Base-by-base conservation (phyloP, 2,329 filamentous ascomycete genomes). In the Neonectria magnoliae region DNA sequence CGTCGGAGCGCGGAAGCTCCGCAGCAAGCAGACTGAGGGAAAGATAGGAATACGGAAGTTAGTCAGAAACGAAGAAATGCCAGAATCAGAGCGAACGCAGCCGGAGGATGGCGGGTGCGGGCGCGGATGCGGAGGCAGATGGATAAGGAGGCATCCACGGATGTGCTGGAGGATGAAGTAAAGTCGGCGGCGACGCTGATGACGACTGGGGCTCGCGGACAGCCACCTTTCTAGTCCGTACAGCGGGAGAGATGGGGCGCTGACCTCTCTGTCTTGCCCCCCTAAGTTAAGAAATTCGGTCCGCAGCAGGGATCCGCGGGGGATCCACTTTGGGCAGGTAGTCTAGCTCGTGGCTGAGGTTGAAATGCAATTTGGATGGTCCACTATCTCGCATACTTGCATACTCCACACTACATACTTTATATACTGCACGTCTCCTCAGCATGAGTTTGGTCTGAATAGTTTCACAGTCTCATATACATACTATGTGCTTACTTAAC, bases 1-100 rank as follows among this genome's bases (percentile, higher is more conserved):
- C 53, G 58, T 65, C 66, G 70, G 71, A 74, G 71, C 71, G 65
- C 64, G 67, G 64, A 65, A 70, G 71, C 71, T 71, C 71, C 69
- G 68, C 68, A 70, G 66, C 56, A 54, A 60, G 54, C 41, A 53
- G 60, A 53, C 62, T 51, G 53, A 50, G 48, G 54, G 33, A 27
- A 29, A 54, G 47, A 18, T 18, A 47, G 31, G 60, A 53, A 63
- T 20, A 41, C 38, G 44, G 25, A 25, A 25, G 25, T 5, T 59
- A 53, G 38, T 25, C 31, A 16, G 50, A 51, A 41, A 22, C 31
- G 27, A 53, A 14, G 38, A 47, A 57, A 62, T 51, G 27, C 54
- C 16, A 42, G 55, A 45, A 54, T 13, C 22, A 52, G 44, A 57
- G 51, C 38, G 38, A 36, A 45, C 29, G 31, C 55, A 27, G 41